Evolutionary conservation across 139 green algal genomes (phyloP), one percentile per base, ranked within the genome.

Genomic region (Tetraselmis striata): DNA sequence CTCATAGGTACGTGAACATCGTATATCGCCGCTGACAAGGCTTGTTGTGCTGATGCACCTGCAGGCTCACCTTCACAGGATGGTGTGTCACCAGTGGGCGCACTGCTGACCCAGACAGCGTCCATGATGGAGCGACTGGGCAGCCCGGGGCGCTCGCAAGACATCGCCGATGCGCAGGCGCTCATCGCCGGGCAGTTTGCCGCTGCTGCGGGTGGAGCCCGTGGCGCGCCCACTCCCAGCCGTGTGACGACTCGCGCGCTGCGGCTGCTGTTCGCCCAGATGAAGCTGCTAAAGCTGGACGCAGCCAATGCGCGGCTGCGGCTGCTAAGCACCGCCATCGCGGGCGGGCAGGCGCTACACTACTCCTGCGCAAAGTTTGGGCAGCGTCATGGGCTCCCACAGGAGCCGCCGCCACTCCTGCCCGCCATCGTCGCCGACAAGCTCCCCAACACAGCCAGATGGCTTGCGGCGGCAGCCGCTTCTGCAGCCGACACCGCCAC

Each of bases 251-350:
- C 78, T 1, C 75, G 84, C 29, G 89, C 89, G 24, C 82, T 96
- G 76, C 82, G 91, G 28, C 81, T 95, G 83, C 84, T 94, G 30
- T 78, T 85, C 30, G 89, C 88, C 2, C 92, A 95, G 85, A 84
- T 96, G 27, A 92, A 91, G 85, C 81, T 96, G 78, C 83, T 96
- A 30, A 90, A 91, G 76, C 77, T 96, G 81, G 94, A 98, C 79
- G 83, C 89, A 1, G 94, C 94, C 32, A 97, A 98, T 82, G 88
- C 83, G 0, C 84, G 87, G 25, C 87, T 96, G 45, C 77, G 84
- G 26, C 80, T 80, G 29, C 83, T 95, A 67, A 25, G 11, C 45
- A 18, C 45, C 45, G 45, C 45, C 11, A 67, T 67, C 45, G 45
- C 45, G 18, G 45, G 45, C 45, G 45, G 45, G 11, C 45, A 67